A percentile compares a stretch with the other conserved stretches of the same genome.
These are phyloP conservation scores for Solanum stenotomum DNA, from an alignment of 257 asterid species.

Conservation along the genomic window DNA sequence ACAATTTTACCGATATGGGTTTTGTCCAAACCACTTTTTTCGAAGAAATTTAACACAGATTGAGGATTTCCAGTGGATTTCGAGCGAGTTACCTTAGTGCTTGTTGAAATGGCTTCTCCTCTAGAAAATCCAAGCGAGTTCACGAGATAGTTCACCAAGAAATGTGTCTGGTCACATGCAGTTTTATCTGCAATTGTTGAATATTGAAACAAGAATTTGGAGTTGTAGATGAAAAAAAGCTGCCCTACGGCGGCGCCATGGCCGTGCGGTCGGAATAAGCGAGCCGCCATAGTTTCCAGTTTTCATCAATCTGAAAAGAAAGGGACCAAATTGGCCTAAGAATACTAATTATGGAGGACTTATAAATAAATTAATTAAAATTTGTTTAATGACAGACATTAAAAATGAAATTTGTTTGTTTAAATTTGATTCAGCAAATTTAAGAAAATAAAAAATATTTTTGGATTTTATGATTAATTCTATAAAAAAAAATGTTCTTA, in stretches of 20 bases:
- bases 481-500: neutral
- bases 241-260: neutral
- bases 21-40: neutral
- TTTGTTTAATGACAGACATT: neutral
- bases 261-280: neutral
- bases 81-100: neutral
- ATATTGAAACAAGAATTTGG: neutral
- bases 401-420: neutral
- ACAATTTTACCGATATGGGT: constrained; percentile 1
- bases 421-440: neutral
- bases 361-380: neutral
- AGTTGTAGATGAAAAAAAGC: neutral
- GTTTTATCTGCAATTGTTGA: neutral
- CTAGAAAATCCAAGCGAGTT: constrained; percentile 10
- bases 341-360: neutral
- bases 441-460: too few relatives aligned
- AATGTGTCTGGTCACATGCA: neutral
- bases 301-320: neutral
- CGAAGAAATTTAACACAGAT: constrained; percentile 4
- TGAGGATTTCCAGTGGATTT: neutral
- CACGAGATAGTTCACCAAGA: constrained; percentile 1
- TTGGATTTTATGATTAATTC: too few relatives aligned
- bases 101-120: constrained; percentile 7
- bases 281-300: neutral
- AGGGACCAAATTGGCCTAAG: neutral